phyloP scores from a whole-genome alignment of 164 flowering plant genomes.

The Cinnamomum micranthum region DNA sequence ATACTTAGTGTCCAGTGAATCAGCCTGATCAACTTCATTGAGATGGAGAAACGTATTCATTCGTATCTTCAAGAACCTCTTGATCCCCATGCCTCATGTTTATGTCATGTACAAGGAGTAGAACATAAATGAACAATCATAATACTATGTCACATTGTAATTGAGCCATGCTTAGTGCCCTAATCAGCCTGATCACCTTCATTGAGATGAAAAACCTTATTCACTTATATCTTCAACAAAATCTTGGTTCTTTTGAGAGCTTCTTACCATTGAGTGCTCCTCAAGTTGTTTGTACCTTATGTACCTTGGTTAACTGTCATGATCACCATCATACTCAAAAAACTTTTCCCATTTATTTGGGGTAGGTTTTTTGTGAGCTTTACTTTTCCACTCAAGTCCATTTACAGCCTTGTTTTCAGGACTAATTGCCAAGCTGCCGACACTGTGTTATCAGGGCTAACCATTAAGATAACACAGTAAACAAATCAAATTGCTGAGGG shows the following conservation, averaged over 20 bases:
- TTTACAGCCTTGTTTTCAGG: too few species aligned
- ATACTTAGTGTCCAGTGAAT: background rate
- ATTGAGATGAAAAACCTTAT: background rate
- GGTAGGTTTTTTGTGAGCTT: too few species aligned
- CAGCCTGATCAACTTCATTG: background rate
- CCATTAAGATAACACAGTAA: conserved; percentile 18
- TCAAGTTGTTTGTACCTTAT: background rate
- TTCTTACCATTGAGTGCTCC: too few species aligned
- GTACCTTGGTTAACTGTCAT: background rate
- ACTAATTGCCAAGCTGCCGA: too few species aligned
- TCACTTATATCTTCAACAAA: background rate
- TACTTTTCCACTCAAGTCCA: too few species aligned
- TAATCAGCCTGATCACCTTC: background rate
- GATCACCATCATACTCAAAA: too few species aligned
- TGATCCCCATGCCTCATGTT: background rate
- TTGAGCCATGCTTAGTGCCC: background rate
- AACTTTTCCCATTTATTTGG: too few species aligned
- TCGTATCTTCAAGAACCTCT: background rate
- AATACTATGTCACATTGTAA: too few species aligned
- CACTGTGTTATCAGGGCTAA: background rate
- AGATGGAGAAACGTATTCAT: background rate
- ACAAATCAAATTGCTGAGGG: conserved; percentile 3
- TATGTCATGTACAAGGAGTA: background rate
- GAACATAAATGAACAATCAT: too few species aligned
- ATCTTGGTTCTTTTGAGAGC: background rate